A percentile compares a stretch with the other conserved stretches of the same genome.
Conservation (phyloP, 164 flowering plant species). For the Akebia trifoliata region DNA sequence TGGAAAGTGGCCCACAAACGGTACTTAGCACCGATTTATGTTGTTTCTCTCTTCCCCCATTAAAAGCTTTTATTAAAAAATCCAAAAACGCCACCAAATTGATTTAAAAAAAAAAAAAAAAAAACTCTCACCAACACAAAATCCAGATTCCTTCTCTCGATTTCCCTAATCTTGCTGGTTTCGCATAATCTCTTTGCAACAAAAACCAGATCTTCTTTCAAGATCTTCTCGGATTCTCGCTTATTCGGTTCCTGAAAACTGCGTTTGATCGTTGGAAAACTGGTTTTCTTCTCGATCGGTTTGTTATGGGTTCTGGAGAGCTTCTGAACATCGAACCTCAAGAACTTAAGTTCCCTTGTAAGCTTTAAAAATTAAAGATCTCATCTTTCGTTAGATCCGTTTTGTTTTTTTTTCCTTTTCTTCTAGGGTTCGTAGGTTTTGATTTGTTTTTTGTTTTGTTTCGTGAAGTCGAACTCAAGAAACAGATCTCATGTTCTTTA, state of each 20-base stretch:
- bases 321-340: constrained; percentile 34
- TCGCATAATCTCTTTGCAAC: constrained; percentile 3
- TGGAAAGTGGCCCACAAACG: no score
- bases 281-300: constrained; percentile 1
- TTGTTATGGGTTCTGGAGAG: constrained; percentile 30
- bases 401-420: background rate
- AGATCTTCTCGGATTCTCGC: background rate
- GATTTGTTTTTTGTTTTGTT: constrained; percentile 6
- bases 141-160: no score
- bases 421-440: constrained; percentile 8
- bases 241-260: background rate
- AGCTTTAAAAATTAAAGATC: background rate
- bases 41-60: no score
- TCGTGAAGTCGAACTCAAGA: constrained; percentile 65
- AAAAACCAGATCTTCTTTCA: background rate
- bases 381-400: constrained; percentile 1
- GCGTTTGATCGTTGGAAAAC: background rate
- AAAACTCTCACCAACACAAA: no score
- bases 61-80: no score
- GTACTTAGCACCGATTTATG: no score
- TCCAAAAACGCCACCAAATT: no score
- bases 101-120: no score
- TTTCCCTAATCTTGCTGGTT: no score
- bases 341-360: constrained; percentile 40
- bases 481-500: constrained; percentile 83